These are phyloP conservation scores for Xylaria polymorpha DNA, from an alignment of 2,329 filamentous ascomycete species.

Conservation along the genomic window DNA sequence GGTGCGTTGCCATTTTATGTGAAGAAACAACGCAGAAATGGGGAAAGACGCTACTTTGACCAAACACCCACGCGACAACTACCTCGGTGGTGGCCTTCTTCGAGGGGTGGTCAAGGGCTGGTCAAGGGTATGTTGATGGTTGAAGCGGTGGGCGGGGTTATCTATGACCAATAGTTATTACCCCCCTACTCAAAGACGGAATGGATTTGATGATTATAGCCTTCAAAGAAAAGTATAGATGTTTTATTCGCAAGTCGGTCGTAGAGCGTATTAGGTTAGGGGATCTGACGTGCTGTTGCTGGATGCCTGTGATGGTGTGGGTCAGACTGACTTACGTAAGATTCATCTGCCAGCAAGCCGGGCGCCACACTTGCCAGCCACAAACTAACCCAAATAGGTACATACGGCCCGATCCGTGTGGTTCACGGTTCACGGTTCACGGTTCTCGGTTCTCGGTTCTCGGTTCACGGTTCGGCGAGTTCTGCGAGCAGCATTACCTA, in stretches of 20 bases:
- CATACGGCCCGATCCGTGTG: not conserved
- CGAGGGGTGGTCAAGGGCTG: not conserved
- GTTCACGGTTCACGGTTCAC: no score
- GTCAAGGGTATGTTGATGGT: not conserved
- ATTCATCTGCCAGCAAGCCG: not conserved
- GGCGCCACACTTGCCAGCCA: no score
- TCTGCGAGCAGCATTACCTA: not conserved
- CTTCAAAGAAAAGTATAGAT: not conserved
- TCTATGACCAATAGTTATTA: not conserved
- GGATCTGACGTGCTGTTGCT: not conserved
- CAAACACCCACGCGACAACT: not conserved
- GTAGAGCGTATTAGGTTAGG: not conserved
- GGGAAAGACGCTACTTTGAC: not conserved
- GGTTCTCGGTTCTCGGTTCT: no score
- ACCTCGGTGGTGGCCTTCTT: not conserved
- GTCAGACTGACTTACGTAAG: not conserved
- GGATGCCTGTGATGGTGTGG: no score
- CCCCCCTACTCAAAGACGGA: not conserved
- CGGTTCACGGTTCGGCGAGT: constrained; percentile 8
- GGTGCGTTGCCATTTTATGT: not conserved
- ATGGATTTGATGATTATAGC: not conserved
- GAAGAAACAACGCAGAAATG: not conserved
- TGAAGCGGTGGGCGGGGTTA: no score
- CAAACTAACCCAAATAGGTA: not conserved
- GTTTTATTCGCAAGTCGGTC: not conserved